Base-by-base conservation (phyloP, 768 basidiomycete species). In the Mycena filopes region DNA sequence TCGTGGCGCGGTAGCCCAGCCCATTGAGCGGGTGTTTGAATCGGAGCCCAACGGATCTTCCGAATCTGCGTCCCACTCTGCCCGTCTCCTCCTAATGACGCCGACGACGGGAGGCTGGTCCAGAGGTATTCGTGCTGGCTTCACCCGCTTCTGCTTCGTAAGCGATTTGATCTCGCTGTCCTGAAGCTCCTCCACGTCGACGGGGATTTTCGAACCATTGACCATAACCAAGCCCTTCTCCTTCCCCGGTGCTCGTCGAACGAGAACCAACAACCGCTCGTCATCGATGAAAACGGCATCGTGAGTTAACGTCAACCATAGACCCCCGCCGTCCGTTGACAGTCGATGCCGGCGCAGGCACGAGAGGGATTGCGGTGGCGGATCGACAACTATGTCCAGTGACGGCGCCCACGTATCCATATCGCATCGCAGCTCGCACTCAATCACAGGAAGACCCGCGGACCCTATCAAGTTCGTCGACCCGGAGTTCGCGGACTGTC, bases 221-320 rank as follows among this genome's bases (percentile, higher is more conserved):
- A 97, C 88, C 85, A 92, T 91, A 12, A 98, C 92, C 9, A 88
- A 70, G 0, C 92, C 91, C 72, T 91, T 94, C 77, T 95, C 94
- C 77, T 88, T 90, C 60, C 86, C 85, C 0, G 90, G 88, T 1
- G 90, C 93, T 28, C 89, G 84, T 21, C 93, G 86, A 10, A 97
- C 89, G 63, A 95, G 89, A 15, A 85, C 85, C 50, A 89, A 78
- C 0, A 96, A 79, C 50, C 90, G 86, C 58, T 96, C 95, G 42
- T 93, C 89, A 23, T 89, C 87, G 8, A 91, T 84, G 68, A 89
- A 87, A n/a, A 90, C 76, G 2, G 88, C 87, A 66, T 97, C 93
- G 71, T 99, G 96, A 6, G 88, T 91, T 71, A 98, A 82, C 0
- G 95, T 96, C 28, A 99, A 77, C 98, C 98, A 99, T 21, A 98